Percentiles rank a stretch among this genome's conserved stretches.
phyloP scores from a whole-genome alignment of 2,329 filamentous ascomycete species.

The Rhexocercosporidium sp. region DNA sequence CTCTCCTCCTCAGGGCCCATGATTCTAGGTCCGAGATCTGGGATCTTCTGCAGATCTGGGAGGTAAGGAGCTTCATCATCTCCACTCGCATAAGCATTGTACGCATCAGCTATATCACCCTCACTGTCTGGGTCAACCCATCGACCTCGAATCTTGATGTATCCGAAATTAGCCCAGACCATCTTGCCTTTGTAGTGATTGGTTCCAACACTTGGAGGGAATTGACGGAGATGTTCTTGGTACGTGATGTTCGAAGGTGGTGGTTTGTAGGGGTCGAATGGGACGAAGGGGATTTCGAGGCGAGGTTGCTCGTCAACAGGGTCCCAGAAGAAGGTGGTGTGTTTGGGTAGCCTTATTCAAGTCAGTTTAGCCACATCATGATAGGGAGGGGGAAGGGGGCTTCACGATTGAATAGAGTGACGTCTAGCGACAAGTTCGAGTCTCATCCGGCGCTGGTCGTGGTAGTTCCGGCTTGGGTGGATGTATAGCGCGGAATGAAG shows the following conservation, averaged over 20 bases:
- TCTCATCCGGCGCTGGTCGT: background rate
- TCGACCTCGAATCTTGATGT: slow-evolving; percentile 30
- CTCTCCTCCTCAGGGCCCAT: slow-evolving; percentile 30
- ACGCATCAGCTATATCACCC: slow-evolving; percentile 7
- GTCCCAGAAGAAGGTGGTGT: slow-evolving; percentile 30
- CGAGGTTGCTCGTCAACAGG: slow-evolving; percentile 14
- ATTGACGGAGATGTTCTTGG: slow-evolving; percentile 18
- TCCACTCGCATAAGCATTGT: background rate
- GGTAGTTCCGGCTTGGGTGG: slow-evolving; percentile 7
- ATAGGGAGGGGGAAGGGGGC: background rate
- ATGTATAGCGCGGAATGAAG: slow-evolving; percentile 28
- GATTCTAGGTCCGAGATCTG: slow-evolving; percentile 18
- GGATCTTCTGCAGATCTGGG: slow-evolving; percentile 8
- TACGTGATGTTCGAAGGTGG: slow-evolving; percentile 14
- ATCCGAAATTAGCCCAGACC: slow-evolving; percentile 38
- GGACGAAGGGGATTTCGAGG: background rate
- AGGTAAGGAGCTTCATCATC: slow-evolving; percentile 10
- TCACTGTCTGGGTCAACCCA: slow-evolving; percentile 42
- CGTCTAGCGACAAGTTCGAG: slow-evolving; percentile 7
- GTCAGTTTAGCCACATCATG: slow-evolving; percentile 1
- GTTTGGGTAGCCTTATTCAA: slow-evolving; percentile 17
- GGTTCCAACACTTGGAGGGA: slow-evolving; percentile 14
- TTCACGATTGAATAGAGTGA: slow-evolving; percentile 7
- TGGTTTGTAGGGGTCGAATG: background rate
- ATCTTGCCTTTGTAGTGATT: slow-evolving; percentile 35